Evolutionary conservation across 2,329 filamentous ascomycete genomes (phyloP), one percentile per base, ranked within the genome.

Genomic region (Aspergillus oerlinghausenensis): DNA sequence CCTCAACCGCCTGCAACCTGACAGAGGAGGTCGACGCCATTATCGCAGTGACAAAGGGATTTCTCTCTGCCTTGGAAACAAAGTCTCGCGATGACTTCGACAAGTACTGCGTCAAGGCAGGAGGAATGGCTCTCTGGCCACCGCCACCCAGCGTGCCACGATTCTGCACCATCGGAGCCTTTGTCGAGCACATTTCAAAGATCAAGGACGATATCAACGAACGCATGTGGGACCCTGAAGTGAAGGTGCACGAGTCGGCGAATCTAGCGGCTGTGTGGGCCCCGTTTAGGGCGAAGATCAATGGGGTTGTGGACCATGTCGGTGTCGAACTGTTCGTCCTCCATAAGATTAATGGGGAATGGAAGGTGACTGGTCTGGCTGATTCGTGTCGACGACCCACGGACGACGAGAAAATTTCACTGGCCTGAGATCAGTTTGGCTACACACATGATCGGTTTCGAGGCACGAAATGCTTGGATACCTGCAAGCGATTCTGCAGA

Each of bases 311-410:
- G 55, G 63, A 73, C 43, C 70, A 72, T 62, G 70, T 73, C n/a
- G 71, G 70, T 1, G 68, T 72, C 5, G 68, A 72, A 51, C 57
- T 72, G 40, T 72, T 73, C 51, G 51, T 72, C 19, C 55, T 73
- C 50, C 70, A 73, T 60, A 73, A 67, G 50, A 25, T 72, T 32
- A 63, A 67, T 49, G 69, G 65, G 5, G 60, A 63, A 51, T 73
- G 70, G 70, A 73, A 73, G 56, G 64, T 73, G 26, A 73, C 70
- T 45, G 70, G 68, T 21, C 49, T 73, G 54, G 70, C 68, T 7
- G 69, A 73, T 66, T 71, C 70, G 14, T 73, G 69, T 64, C 65
- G 68, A 29, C 38, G 55, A 43, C 70, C 69, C 25, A 70, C 67
- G 7, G 65, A 65, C 29, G 66, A 72, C 49, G 68, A 72, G 51